Conservation (phyloP, 169 alveolate genomes). For the Neospora caninum region DNA sequence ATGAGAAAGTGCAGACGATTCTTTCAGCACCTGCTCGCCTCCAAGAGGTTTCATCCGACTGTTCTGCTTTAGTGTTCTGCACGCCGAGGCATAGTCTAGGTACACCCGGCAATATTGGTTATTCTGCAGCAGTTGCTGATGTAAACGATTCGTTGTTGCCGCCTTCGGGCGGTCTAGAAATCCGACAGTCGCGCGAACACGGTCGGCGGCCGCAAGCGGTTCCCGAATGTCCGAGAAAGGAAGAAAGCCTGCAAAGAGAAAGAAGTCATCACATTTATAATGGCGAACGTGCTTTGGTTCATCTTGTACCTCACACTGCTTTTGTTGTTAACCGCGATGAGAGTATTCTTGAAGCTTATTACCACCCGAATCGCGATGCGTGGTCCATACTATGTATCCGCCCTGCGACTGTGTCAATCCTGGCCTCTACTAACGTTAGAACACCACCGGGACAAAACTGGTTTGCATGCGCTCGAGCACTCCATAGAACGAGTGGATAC, state of each 20-base stretch:
- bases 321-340: no score
- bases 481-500: no score
- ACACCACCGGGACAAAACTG: no score
- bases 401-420: no score
- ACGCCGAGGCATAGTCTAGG: slow-evolving; percentile 26
- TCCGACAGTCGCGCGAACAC: background rate
- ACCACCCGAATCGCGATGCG: no score
- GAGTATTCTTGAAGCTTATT: no score
- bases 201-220: slow-evolving; percentile 9
- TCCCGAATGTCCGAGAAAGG: slow-evolving; percentile 3
- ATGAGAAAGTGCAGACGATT: background rate
- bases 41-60: background rate
- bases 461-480: no score
- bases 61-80: background rate
- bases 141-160: background rate
- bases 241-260: slow-evolving; percentile 21
- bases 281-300: background rate
- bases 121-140: slow-evolving; percentile 12
- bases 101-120: background rate
- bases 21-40: background rate
- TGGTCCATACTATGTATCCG: no score
- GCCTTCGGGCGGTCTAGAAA: slow-evolving; percentile 20
- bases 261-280: background rate
- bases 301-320: no score
- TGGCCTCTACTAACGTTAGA: no score